Evolutionary conservation across 148 eudicot species (phyloP).

Genomic region (Spergularia marina): DNA sequence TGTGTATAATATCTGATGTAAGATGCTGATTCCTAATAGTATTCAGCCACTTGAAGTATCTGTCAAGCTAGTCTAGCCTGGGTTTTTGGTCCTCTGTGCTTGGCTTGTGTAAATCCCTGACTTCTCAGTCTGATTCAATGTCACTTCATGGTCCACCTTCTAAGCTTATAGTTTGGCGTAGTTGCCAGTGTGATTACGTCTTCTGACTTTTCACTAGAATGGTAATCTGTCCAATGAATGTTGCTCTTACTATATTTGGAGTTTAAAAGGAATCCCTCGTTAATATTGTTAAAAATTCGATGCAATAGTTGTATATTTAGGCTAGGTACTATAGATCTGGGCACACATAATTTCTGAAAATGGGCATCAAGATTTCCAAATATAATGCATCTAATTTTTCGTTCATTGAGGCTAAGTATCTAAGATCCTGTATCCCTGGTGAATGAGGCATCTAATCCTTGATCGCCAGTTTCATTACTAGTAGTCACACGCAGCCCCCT

Average conservation of each 20-base stretch:
- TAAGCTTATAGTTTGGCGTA: neutral
- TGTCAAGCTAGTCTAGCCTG: neutral
- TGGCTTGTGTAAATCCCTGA: neutral
- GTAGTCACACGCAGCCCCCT: no score
- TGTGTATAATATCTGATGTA: neutral
- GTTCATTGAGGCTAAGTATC: no score
- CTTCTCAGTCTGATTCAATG: neutral
- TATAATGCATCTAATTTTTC: no score
- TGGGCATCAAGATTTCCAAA: no score
- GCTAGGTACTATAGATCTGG: neutral
- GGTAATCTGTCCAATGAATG: neutral
- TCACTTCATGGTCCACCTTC: neutral
- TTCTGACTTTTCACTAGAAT: neutral
- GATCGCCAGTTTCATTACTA: no score
- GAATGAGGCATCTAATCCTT: no score
- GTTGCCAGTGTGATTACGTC: neutral
- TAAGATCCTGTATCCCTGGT: no score
- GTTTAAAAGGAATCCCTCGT: neutral
- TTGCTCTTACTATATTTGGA: neutral
- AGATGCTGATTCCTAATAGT: no score
- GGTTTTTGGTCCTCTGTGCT: neutral
- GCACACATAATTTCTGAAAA: no score
- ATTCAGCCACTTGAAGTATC: neutral
- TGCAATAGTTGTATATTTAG: neutral
- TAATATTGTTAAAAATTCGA: neutral